A percentile compares a stretch with the other conserved stretches of the same genome.
Evolutionary conservation across 768 basidiomycete species (phyloP).

Genomic region (Suillus americanus): DNA sequence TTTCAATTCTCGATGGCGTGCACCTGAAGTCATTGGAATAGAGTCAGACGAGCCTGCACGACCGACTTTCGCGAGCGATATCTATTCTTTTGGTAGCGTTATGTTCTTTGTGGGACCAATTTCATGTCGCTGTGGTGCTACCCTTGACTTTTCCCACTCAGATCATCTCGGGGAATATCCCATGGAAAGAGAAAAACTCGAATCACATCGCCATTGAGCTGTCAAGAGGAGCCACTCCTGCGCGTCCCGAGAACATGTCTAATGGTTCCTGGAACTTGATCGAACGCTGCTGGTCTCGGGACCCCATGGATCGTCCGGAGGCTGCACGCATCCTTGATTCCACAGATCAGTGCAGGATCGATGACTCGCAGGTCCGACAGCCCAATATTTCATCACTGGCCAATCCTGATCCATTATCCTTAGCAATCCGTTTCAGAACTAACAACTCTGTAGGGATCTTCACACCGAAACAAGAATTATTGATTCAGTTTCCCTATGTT

Average conservation of each 20-base stretch:
- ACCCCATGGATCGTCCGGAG: accelerated
- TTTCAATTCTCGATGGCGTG: background rate
- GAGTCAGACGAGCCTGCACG: background rate
- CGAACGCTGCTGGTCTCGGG: background rate
- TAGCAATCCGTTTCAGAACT: background rate
- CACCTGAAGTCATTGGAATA: background rate
- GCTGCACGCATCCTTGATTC: background rate
- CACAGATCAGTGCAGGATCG: background rate
- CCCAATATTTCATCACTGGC: background rate
- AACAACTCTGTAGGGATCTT: background rate
- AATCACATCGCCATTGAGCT: background rate
- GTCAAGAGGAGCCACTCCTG: accelerated
- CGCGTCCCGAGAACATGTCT: background rate
- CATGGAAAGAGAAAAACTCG: background rate
- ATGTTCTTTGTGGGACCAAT: background rate
- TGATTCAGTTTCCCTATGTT: background rate
- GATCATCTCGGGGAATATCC: background rate
- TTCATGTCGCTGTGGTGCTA: background rate
- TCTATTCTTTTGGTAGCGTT: background rate
- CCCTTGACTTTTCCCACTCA: background rate
- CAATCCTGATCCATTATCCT: background rate
- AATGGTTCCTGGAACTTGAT: background rate
- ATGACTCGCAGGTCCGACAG: background rate
- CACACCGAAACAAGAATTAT: background rate
- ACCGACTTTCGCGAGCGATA: background rate